Conservation (phyloP, 2,329 filamentous ascomycete species). For the Aspergillus pseudotamarii region DNA sequence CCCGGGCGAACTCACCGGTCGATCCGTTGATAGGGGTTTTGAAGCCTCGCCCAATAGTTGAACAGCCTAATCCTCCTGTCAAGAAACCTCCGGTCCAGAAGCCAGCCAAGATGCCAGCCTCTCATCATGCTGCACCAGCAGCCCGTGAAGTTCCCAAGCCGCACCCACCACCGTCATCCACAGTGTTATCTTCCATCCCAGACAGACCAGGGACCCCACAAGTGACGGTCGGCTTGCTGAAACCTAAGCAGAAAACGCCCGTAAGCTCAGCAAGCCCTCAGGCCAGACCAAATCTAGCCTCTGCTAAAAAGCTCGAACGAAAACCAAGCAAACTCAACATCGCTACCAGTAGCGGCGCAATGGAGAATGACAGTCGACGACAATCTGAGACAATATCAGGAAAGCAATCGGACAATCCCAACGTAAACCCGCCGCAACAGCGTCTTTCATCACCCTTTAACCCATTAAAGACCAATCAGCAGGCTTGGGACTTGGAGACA, state of each 20-base stretch:
- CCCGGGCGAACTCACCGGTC: not conserved
- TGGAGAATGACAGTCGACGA: not conserved
- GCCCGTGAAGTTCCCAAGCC: not conserved
- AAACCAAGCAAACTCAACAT: not conserved
- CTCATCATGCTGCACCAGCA: not conserved
- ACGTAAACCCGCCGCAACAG: not conserved
- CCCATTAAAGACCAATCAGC: not conserved
- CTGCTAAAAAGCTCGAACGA: not conserved
- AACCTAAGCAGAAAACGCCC: not conserved
- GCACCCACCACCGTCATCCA: not conserved
- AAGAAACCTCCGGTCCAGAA: not conserved
- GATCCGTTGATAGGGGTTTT: not conserved
- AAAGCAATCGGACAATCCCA: no score
- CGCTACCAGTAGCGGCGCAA: not conserved
- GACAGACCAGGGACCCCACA: not conserved
- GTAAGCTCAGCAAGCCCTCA: not conserved
- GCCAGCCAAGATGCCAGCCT: not conserved
- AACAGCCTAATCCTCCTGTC: not conserved
- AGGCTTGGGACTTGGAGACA: not conserved
- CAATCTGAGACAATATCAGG: not conserved
- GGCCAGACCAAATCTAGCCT: not conserved
- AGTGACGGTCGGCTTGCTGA: not conserved
- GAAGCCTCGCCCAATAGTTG: not conserved
- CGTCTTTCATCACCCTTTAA: not conserved
- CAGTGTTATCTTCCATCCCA: not conserved